A percentile compares a stretch with the other conserved stretches of the same genome.
These are phyloP conservation scores for Mucor mucedo DNA, from an alignment of 371 early-diverging fungal genomes.

Conservation along the genomic window DNA sequence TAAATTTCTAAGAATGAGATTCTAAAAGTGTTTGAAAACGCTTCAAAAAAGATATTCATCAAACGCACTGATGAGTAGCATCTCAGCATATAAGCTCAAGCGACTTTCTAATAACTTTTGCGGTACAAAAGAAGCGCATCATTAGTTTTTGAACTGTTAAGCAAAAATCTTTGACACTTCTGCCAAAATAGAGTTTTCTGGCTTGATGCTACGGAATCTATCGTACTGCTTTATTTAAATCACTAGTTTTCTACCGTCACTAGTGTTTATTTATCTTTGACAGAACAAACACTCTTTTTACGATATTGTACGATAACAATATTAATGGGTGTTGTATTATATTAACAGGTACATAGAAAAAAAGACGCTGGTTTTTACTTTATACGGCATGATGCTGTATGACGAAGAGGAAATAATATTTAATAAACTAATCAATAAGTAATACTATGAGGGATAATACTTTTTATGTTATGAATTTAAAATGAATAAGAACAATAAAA, in stretches of 20 bases:
- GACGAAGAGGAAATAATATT: constrained; percentile 5
- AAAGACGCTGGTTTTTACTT: constrained; percentile 5
- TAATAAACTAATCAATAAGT: constrained; percentile 4
- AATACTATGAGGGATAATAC: constrained; percentile 1
- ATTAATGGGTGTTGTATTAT: constrained; percentile 5
- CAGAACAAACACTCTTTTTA: constrained; percentile 4
- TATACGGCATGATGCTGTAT: not conserved
- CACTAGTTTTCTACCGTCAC: constrained; percentile 3
- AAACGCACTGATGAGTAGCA: constrained; percentile 5
- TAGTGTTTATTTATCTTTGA: constrained; percentile 3
- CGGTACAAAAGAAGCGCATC: constrained; percentile 4
- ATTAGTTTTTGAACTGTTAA: constrained; percentile 3
- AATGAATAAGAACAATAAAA: constrained; percentile 4
- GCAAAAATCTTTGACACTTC: constrained; percentile 4
- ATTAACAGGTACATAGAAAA: constrained; percentile 3
- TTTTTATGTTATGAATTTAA: constrained; percentile 3
- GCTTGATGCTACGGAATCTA: constrained; percentile 3
- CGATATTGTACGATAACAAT: constrained; percentile 5
- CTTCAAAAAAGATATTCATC: constrained; percentile 1
- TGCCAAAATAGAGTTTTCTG: constrained; percentile 6
- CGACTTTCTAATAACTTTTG: constrained; percentile 3
- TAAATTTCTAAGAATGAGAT: constrained; percentile 3
- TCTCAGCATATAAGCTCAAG: constrained; percentile 1
- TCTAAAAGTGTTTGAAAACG: constrained; percentile 5
- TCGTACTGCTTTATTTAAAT: constrained; percentile 6